phyloP scores from a whole-genome alignment of 306 rosid species.

The Albizia julibrissin region DNA sequence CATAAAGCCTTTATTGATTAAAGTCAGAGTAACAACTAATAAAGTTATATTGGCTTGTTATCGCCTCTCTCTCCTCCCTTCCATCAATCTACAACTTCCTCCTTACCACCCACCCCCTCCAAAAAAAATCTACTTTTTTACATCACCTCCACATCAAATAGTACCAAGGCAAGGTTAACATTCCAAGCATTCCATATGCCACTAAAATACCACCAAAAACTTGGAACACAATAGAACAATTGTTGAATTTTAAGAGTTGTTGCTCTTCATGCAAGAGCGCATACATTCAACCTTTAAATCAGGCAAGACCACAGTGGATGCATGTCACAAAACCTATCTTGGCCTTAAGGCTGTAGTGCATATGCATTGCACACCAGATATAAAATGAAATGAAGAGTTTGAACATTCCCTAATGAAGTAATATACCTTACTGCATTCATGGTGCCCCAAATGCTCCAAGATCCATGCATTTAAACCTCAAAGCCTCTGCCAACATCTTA shows the following conservation, averaged over 20 bases:
- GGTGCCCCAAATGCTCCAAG: conserved; percentile 37
- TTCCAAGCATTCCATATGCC: neutral
- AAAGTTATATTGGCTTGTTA: too few relatives aligned
- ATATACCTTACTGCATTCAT: conserved; percentile 59
- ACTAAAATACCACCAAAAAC: too few relatives aligned
- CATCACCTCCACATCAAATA: neutral
- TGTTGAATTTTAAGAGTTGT: neutral
- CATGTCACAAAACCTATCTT: neutral
- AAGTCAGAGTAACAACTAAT: too few relatives aligned
- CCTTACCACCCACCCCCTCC: neutral
- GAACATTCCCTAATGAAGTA: neutral
- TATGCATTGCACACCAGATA: neutral
- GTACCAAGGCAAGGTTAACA: neutral
- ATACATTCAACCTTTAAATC: neutral
- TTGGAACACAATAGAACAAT: neutral
- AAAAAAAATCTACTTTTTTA: too few relatives aligned
- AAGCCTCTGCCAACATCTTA: conserved; percentile 64
- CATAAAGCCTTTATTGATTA: too few relatives aligned
- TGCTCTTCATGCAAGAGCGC: neutral
- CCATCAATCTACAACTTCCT: too few relatives aligned
- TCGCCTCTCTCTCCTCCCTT: too few relatives aligned
- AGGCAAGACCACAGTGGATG: neutral
- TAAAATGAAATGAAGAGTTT: neutral
- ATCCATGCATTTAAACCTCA: conserved; percentile 59
- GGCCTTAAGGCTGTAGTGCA: neutral